Evolutionary conservation across 1,139 yeast species (phyloP).

Genomic region (Casaregolazyma lundiana): DNA sequence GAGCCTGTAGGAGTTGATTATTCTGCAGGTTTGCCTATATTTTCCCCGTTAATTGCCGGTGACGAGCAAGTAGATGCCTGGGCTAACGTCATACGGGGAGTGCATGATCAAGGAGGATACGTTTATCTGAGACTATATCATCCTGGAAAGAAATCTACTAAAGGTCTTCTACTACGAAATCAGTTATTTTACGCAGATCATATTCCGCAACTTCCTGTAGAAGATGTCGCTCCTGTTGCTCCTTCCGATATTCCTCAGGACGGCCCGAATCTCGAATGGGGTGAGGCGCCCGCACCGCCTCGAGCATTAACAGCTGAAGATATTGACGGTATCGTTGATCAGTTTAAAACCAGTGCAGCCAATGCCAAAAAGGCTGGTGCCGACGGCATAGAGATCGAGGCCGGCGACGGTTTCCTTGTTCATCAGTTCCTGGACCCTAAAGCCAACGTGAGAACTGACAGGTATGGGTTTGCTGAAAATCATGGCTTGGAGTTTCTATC

Average conservation of each 20-base stretch:
- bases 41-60: slow-evolving; percentile 50
- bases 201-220: background rate
- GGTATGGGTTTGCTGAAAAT: slow-evolving; percentile 63
- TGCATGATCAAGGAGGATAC: slow-evolving; percentile 9
- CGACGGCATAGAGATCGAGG: slow-evolving; percentile 64
- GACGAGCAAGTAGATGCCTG: slow-evolving; percentile 44
- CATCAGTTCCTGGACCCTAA: slow-evolving; percentile 43
- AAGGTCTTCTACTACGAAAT: background rate
- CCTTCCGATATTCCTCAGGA: slow-evolving; percentile 7
- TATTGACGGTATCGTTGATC: slow-evolving; percentile 1
- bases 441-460: slow-evolving; percentile 57
- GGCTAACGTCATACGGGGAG: slow-evolving; percentile 33
- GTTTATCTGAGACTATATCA: slow-evolving; percentile 10
- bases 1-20: slow-evolving; percentile 36
- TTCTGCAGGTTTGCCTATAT: slow-evolving; percentile 36
- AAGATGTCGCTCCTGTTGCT: slow-evolving; percentile 2
- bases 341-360: slow-evolving; percentile 31
- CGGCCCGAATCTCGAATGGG: slow-evolving; percentile 5
- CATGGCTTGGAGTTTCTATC: slow-evolving; percentile 54
- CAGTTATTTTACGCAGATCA: slow-evolving; percentile 5
- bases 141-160: slow-evolving; percentile 6
- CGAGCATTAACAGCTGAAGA: slow-evolving; percentile 10
- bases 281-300: slow-evolving; percentile 4
- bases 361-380: slow-evolving; percentile 53
- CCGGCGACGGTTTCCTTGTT: slow-evolving; percentile 63